Evolutionary conservation across 495 filamentous ascomycete species (phyloP), one percentile per base, ranked within the genome.

Genomic region (Aspergillus egyptiacus): DNA sequence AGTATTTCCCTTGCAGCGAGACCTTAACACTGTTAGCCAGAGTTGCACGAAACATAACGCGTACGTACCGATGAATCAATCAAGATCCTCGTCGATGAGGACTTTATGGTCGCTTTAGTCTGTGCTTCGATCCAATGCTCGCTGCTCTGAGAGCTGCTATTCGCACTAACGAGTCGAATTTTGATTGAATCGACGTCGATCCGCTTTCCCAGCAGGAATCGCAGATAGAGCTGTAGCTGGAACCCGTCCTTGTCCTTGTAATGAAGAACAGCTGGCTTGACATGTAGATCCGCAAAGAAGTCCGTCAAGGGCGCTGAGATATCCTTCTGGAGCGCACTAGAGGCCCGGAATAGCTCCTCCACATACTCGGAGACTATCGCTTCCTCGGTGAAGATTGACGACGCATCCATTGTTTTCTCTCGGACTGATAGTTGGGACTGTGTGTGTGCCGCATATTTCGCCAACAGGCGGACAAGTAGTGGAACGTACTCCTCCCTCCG

Each of bases 401-500:
- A 67, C 7, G 57, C 59, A 46, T 66, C 53, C 17, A 63, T 24
- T n/a, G 65, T 57, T 41, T 68, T 68, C 34, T 72, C 60, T 28
- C 62, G 58, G 3, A 47, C 54, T 6, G 64, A 65, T 23, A 73
- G 46, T 47, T 57, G 56, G 10, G 64, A 64, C 46, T 68, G 64
- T 17, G 50, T 60, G 43, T 68, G 61, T 15, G 59, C 50, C 13
- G 85, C 80, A 33, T 79, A 82, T 65, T 91, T 93, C 5, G 82
- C 78, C 24, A 97, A 60, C 10, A 96, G 72, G 54, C 84, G 83
- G 11, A 94, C 71, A 25, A 88, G 70, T 18, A 86, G 79, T 13
- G 79, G 80, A 39, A 89, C 79, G 56, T 91, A 94, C 43, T 96
- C 91, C 34, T 91, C 86, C 50, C 79, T 78, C 14, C 79, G 77